Evolutionary conservation across 2,329 filamentous ascomycete species (phyloP).

Genomic region (Cordyceps militaris): DNA sequence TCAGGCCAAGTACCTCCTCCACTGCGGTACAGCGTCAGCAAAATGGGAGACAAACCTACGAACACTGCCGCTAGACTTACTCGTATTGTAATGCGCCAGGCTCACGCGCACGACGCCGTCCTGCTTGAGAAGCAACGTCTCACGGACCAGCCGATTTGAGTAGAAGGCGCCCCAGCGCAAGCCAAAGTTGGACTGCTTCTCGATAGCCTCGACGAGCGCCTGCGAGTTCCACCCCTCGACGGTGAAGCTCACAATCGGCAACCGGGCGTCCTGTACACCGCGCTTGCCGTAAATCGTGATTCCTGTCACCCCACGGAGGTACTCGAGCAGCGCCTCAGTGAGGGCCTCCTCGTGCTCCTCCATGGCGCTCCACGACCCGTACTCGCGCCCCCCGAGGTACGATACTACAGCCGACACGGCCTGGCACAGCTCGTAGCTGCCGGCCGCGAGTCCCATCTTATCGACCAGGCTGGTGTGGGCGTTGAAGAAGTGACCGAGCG

Average conservation of each 20-base stretch:
- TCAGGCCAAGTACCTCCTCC: conserved; percentile 11
- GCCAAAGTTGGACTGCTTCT: conserved; percentile 50
- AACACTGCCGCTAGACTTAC: conserved; percentile 33
- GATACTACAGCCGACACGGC: conserved; percentile 52
- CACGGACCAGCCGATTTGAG: conserved; percentile 53
- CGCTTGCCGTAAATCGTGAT: conserved; percentile 52
- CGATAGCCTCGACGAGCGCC: conserved; percentile 54
- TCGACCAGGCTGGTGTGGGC: conserved; percentile 50
- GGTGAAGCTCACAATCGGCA: conserved; percentile 61
- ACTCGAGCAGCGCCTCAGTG: conserved; percentile 52
- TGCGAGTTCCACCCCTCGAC: conserved; percentile 50
- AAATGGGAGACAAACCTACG: background rate
- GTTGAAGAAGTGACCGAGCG: conserved; percentile 63
- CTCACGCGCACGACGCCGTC: conserved; percentile 63
- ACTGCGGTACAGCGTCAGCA: conserved; percentile 13
- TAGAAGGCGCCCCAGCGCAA: conserved; percentile 66
- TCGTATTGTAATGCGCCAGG: conserved; percentile 66
- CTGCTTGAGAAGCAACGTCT: conserved; percentile 48
- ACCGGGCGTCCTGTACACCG: conserved; percentile 38
- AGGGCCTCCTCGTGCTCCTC: conserved; percentile 53
- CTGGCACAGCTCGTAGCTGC: conserved; percentile 63
- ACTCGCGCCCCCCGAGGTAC: conserved; percentile 46
- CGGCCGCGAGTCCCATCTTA: conserved; percentile 58
- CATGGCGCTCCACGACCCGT: conserved; percentile 43
- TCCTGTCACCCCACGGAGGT: conserved; percentile 45